These are phyloP conservation scores for Exophiala oligosperma DNA, from an alignment of 2,329 filamentous ascomycete genomes.

Conservation along the genomic window DNA sequence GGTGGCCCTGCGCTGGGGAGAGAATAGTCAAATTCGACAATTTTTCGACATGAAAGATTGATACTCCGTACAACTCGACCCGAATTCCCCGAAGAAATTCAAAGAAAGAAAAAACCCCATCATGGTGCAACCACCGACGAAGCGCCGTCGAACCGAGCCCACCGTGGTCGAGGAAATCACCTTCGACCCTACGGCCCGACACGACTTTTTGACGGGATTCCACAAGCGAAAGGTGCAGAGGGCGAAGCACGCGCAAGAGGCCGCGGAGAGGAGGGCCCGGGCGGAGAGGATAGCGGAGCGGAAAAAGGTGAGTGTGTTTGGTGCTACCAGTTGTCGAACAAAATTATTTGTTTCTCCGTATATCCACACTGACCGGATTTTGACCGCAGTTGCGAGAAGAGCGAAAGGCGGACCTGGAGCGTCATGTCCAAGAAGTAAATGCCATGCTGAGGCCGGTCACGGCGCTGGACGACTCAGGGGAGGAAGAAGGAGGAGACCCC, in stretches of 20 bases:
- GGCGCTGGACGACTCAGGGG: slow-evolving; percentile 44
- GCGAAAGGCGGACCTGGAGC: slow-evolving; percentile 75
- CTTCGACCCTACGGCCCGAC: slow-evolving; percentile 77
- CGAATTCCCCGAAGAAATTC: background rate
- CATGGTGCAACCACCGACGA: slow-evolving; percentile 58
- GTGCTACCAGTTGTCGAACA: too few species aligned
- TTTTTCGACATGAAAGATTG: too few species aligned
- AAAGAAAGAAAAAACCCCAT: background rate
- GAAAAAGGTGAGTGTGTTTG: slow-evolving; percentile 62
- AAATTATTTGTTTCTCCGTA: too few species aligned
- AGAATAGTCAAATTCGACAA: too few species aligned
- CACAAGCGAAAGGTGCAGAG: slow-evolving; percentile 91
- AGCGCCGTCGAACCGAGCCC: slow-evolving; percentile 63
- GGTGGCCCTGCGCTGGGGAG: background rate
- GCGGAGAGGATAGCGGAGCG: slow-evolving; percentile 74
- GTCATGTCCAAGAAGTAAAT: slow-evolving; percentile 77
- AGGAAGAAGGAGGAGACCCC: slow-evolving; percentile 36
- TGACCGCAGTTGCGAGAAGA: slow-evolving; percentile 72
- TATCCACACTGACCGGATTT: background rate
- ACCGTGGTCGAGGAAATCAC: slow-evolving; percentile 72
- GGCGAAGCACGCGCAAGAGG: slow-evolving; percentile 79
- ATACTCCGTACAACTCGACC: too few species aligned
- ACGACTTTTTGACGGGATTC: slow-evolving; percentile 92
- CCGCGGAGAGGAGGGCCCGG: slow-evolving; percentile 72
- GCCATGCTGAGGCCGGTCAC: slow-evolving; percentile 65